Evolutionary conservation across 176 grass and related monocot genomes (phyloP), one percentile per base, ranked within the genome.

Genomic region (Microstegium vimineum): DNA sequence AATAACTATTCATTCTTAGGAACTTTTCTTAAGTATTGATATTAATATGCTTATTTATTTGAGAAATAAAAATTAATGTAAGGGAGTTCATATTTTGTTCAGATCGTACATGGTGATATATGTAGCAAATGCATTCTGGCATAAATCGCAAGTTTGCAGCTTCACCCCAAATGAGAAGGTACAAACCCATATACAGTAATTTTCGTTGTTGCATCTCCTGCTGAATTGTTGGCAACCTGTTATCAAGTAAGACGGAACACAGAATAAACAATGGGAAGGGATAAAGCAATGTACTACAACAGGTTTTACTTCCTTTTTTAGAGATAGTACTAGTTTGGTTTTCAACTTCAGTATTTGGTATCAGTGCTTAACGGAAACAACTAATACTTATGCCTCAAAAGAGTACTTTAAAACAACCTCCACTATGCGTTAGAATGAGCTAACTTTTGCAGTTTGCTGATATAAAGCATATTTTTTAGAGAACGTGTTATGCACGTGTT

Each of bases 151-250:
- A 88, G 80, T 98, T 98, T 42, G 95, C 92, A 81, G 95, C 95
- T 84, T 98, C 95, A 5, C 95, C 95, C 95, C 95, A 98, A 85
- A 98, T 98, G 87, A 98, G 95, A 89, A 98, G 90, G 86, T 98
- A 98, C 71, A 98, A 80, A 33, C 95, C 90, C 87, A 98, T 98
- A 72, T 98, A 98, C 37, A 98, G 83, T 66, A 98, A 57, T 87
- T 95, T 98, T 17, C 95, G 84, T 75, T 98, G 95, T 82, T 98
- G 92, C 88, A 91, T 69, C 74, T 98, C 95, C 84, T 95, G 90
- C 82, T 98, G 95, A 86, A 98, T 91, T 81, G 77, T 87, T 84
- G 95, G 92, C 66, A 98, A 60, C 95, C 95, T 98, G 80, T 90
- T 35, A 87, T 62, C 47, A 10, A 76, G 15, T 79, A 76, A 81